These are phyloP conservation scores for Colletotrichum sp. DNA, from an alignment of 2,329 filamentous ascomycete genomes.

Conservation along the genomic window DNA sequence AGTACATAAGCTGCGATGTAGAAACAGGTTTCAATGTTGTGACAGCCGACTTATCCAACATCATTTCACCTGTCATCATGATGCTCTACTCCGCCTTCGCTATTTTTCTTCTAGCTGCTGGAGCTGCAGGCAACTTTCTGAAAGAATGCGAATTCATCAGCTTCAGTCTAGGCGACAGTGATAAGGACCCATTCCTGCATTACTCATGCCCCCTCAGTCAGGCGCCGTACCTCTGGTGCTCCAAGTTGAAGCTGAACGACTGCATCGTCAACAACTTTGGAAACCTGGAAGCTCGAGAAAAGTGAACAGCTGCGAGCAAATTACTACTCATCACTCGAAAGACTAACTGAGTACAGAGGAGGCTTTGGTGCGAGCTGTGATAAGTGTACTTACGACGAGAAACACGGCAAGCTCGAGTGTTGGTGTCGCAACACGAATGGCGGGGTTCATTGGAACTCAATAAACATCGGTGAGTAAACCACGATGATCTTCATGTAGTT, in stretches of 20 bases:
- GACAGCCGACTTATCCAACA: background rate
- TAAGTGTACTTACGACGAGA: background rate
- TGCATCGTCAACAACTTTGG: background rate
- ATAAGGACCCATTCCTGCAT: background rate
- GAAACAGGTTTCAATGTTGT: background rate
- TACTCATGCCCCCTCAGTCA: background rate
- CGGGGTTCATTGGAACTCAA: background rate
- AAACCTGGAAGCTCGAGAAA: background rate
- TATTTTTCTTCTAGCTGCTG: background rate
- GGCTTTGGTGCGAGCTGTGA: background rate
- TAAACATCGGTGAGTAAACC: background rate
- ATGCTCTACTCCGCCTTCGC: background rate
- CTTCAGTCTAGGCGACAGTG: background rate
- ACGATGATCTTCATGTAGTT: background rate
- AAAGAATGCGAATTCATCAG: background rate
- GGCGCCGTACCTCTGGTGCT: background rate
- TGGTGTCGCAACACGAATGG: background rate
- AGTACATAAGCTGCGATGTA: background rate
- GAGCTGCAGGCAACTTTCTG: background rate
- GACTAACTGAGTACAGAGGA: background rate
- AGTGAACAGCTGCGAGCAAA: background rate
- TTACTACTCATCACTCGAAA: rapidly evolving
- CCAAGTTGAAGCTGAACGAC: background rate
- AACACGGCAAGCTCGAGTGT: background rate
- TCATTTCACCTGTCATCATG: background rate